A percentile compares a stretch with the other conserved stretches of the same genome.
Evolutionary conservation across 305 asterid species (phyloP).

Genomic region (Fraxinus paxiana): DNA sequence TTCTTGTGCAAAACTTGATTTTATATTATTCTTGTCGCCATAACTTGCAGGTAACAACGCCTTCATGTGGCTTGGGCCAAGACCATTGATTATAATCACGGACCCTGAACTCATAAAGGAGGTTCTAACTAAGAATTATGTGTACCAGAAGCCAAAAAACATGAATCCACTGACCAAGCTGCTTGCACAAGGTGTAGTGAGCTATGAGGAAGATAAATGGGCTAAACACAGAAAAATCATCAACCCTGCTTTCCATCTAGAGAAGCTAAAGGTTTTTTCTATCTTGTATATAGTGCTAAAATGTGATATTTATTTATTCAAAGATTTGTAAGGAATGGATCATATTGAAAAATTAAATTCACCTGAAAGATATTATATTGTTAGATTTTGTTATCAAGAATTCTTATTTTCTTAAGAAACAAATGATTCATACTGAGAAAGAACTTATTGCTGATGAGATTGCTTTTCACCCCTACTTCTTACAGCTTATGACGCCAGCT

Average conservation of each 20-base stretch:
- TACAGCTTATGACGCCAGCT: constrained; percentile 45
- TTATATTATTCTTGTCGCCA: background rate
- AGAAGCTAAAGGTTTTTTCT: constrained; percentile 40
- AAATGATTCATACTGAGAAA: background rate
- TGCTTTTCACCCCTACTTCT: background rate
- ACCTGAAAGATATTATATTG: background rate
- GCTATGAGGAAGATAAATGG: constrained; percentile 38
- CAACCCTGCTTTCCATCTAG: constrained; percentile 40
- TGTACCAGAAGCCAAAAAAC: constrained; percentile 28
- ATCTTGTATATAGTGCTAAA: background rate
- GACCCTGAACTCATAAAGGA: constrained; percentile 41
- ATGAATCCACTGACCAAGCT: constrained; percentile 28
- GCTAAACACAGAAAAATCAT: constrained; percentile 39
- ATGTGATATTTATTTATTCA: background rate
- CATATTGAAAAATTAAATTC: background rate
- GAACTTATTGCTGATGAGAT: background rate
- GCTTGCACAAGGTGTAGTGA: constrained; percentile 24
- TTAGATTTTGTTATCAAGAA: background rate
- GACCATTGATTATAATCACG: constrained; percentile 28
- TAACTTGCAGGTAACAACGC: constrained; percentile 34
- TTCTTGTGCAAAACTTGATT: background rate
- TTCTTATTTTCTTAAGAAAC: background rate
- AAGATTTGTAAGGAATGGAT: background rate
- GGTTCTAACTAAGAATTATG: constrained; percentile 25
- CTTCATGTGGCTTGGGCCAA: constrained; percentile 34